Conservation (phyloP, 805 yeast species). For the Kuraishia piskuri region DNA sequence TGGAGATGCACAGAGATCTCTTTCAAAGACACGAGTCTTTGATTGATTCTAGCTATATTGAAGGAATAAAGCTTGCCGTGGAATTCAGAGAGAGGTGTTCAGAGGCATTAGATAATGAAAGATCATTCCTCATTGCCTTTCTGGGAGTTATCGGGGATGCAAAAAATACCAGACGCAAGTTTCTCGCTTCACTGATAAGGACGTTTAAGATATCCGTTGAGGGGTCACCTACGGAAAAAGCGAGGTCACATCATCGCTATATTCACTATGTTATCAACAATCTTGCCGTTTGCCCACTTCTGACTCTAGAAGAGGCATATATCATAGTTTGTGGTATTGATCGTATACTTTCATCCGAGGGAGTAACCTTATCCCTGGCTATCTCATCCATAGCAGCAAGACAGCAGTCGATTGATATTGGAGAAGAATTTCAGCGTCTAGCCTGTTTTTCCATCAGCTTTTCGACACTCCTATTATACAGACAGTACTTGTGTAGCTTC, state of each 20-base stretch:
- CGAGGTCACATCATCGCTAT: slow-evolving; percentile 14
- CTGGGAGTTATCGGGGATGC: slow-evolving; percentile 33
- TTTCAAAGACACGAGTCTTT: slow-evolving; percentile 64
- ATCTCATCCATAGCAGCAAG: slow-evolving; percentile 1
- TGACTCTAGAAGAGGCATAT: slow-evolving; percentile 43
- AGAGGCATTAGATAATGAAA: slow-evolving; percentile 18
- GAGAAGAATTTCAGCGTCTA: slow-evolving; percentile 2
- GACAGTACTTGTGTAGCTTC: slow-evolving; percentile 13
- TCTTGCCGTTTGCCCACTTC: slow-evolving; percentile 29
- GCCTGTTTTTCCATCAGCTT: slow-evolving; percentile 7
- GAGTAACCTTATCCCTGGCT: slow-evolving; percentile 24
- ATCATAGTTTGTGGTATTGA: slow-evolving; percentile 35
- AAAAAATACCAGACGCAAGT: slow-evolving; percentile 30
- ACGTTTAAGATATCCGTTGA: slow-evolving; percentile 20
- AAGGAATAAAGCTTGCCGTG: slow-evolving; percentile 52
- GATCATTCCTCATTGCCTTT: slow-evolving; percentile 28
- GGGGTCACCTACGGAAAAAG: slow-evolving; percentile 12
- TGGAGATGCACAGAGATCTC: slow-evolving; percentile 42
- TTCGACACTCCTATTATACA: slow-evolving; percentile 11
- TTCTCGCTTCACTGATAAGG: slow-evolving; percentile 25
- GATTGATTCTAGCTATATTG: slow-evolving; percentile 54
- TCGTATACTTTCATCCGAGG: slow-evolving; percentile 30
- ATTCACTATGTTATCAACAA: slow-evolving; percentile 28
- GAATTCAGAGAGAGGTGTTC: slow-evolving; percentile 27
- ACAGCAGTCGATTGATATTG: slow-evolving; percentile 8